Conservation (phyloP, 306 rosid genomes). For the Biancaea sappan region DNA sequence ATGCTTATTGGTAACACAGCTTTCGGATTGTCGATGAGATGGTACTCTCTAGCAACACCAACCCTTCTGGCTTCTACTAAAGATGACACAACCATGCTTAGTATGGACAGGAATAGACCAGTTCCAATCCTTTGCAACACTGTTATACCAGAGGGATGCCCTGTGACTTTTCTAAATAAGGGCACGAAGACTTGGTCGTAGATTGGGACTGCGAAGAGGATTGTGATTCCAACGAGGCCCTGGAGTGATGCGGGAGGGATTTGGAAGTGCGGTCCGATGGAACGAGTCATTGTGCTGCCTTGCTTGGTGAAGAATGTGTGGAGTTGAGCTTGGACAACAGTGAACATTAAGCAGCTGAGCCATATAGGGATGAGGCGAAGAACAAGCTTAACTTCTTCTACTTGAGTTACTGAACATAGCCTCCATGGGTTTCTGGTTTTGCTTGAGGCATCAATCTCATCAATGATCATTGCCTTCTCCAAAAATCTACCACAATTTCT, state of each 20-base stretch:
- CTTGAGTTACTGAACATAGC: slow-evolving; percentile 68
- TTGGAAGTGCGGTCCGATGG: slow-evolving; percentile 56
- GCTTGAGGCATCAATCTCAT: slow-evolving; percentile 48
- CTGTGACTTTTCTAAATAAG: slow-evolving; percentile 38
- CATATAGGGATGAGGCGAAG: slow-evolving; percentile 72
- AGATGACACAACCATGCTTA: slow-evolving; percentile 64
- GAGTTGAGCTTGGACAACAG: slow-evolving; percentile 55
- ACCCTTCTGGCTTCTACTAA: slow-evolving; percentile 62
- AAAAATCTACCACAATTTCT: slow-evolving; percentile 44
- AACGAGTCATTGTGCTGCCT: slow-evolving; percentile 57
- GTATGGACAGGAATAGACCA: slow-evolving; percentile 61
- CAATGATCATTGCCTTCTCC: slow-evolving; percentile 71
- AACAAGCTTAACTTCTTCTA: slow-evolving; percentile 75
- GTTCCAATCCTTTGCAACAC: slow-evolving; percentile 70
- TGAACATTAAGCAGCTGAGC: slow-evolving; percentile 68
- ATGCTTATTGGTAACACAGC: slow-evolving; percentile 57
- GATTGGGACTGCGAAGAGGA: slow-evolving; percentile 49
- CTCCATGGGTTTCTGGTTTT: slow-evolving; percentile 72
- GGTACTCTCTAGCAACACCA: slow-evolving; percentile 37
- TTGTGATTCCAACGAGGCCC: slow-evolving; percentile 51
- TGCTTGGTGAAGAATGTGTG: slow-evolving; percentile 73
- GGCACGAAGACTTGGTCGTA: slow-evolving; percentile 69
- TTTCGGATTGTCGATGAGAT: slow-evolving; percentile 50
- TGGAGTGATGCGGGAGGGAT: slow-evolving; percentile 75
- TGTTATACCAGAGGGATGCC: slow-evolving; percentile 60